Evolutionary conservation across 1,284 basidiomycete species (phyloP), one percentile per base, ranked within the genome.

Genomic region (Ganoderma sinense): DNA sequence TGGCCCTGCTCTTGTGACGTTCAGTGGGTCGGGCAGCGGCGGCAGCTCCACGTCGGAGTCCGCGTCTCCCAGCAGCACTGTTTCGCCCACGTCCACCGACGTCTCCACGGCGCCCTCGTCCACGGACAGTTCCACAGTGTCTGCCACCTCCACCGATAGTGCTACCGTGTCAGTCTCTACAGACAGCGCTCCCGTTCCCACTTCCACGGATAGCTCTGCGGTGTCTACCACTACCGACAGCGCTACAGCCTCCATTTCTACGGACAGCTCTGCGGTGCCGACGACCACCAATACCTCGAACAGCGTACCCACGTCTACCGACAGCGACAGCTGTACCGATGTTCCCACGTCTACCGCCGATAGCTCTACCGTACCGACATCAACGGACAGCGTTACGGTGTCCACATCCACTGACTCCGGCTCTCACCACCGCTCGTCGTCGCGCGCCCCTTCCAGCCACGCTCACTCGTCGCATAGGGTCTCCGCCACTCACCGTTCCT

Each of bases 1-100:
- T 16, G 82, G 84, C 7, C 82, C 78, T 3, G 45, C 45, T n/a
- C 20, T 48, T n/a, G 45, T 10, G 1, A 8, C 45, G 1, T 48
- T 48, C n/a, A 23, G 45, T 8, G 20, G 45, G 20, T 48, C 45
- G 7, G 45, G 45, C 20, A 51, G 23, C 48, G 23, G 48, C 11
- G 5, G 48, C 23, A 26, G 11, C 14, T 51, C 48, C 4, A 51
- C 1, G 11, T 51, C 48, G 48, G 48, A 5, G 41, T 41, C 14
- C 6, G 41, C 14, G 14, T 16, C 41, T 36, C 36, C 36, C 36
- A 36, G 36, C 10, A 10, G 36, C 6, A 36, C n/a, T 2, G 6
- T 20, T 23, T n/a, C 48, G 23, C 14, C 48, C 23, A 51, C n/a
- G 7, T n/a, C 7, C 7, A 23, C 45, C 20, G 45, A 8, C n/a